A percentile compares a stretch with the other conserved stretches of the same genome.
These are phyloP conservation scores for Phaeotremella skinneri DNA, from an alignment of 768 basidiomycete genomes.

Conservation along the genomic window DNA sequence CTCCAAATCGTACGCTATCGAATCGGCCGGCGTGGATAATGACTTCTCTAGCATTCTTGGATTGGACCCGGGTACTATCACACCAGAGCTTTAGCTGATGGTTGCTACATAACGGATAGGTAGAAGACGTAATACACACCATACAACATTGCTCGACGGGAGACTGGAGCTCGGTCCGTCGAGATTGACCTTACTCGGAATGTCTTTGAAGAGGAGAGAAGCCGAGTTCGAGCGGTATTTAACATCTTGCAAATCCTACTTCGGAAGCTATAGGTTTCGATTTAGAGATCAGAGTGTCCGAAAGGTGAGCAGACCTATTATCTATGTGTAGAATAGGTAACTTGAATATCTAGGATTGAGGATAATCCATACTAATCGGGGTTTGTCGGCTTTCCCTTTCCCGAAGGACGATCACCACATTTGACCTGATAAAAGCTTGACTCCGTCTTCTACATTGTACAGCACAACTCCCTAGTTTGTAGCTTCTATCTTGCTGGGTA, in stretches of 20 bases:
- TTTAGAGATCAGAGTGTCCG: no score
- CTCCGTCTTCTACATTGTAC: no score
- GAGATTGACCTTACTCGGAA: neutral
- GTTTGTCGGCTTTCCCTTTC: no score
- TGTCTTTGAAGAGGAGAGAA: neutral
- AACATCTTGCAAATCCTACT: neutral
- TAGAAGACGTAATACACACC: constrained; percentile 12
- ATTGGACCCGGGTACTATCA: constrained; percentile 71
- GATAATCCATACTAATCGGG: no score
- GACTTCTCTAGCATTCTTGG: constrained; percentile 80
- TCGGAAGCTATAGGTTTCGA: no score
- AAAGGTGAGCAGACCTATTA: no score
- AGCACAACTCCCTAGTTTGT: no score
- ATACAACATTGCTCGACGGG: constrained; percentile 38
- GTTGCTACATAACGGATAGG: neutral
- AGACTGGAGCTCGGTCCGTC: constrained; percentile 10
- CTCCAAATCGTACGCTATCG: constrained; percentile 83
- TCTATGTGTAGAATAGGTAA: no score
- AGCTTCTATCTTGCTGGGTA: no score
- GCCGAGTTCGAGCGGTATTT: neutral
- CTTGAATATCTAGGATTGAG: no score
- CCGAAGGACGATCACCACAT: no score
- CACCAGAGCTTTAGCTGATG: neutral
- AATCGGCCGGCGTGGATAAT: constrained; percentile 63
- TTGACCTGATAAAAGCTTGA: no score